Percentiles rank a stretch among this genome's conserved stretches.
Conservation (phyloP, 805 yeast genomes). For the Pichia sporocuriosa region DNA sequence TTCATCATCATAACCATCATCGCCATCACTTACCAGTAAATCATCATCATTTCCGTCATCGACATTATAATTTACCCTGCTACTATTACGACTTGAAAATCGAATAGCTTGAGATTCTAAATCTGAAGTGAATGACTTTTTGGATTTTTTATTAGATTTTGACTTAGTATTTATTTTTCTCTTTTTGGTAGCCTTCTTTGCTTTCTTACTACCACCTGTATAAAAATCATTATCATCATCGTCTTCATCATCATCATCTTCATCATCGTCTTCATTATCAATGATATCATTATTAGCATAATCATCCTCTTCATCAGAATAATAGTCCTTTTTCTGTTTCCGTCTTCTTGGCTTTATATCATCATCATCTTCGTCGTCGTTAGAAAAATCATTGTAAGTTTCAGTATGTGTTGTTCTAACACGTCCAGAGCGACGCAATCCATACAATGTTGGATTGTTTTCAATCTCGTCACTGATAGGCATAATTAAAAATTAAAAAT, state of each 20-base stretch:
- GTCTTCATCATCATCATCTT: slow-evolving; percentile 27
- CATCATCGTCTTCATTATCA: slow-evolving; percentile 27
- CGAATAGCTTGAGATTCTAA: slow-evolving; percentile 34
- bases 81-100: slow-evolving; percentile 66
- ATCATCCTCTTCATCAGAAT: slow-evolving; percentile 17
- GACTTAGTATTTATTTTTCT: neutral
- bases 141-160: neutral
- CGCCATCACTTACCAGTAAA: slow-evolving; percentile 40
- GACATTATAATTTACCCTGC: slow-evolving; percentile 61
- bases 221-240: slow-evolving; percentile 29
- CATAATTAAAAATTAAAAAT: slow-evolving; percentile 9
- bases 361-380: slow-evolving; percentile 27
- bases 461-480: slow-evolving; percentile 39
- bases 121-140: neutral
- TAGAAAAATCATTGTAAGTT: slow-evolving; percentile 28
- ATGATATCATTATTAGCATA: slow-evolving; percentile 14
- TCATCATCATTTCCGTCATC: slow-evolving; percentile 59
- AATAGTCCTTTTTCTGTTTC: slow-evolving; percentile 20
- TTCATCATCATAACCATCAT: slow-evolving; percentile 25
- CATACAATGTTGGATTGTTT: slow-evolving; percentile 75
- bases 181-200: slow-evolving; percentile 10
- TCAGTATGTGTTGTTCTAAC: slow-evolving; percentile 39
- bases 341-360: slow-evolving; percentile 18
- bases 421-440: slow-evolving; percentile 70
- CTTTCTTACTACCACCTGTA: slow-evolving; percentile 6